Evolutionary conservation across 1,284 basidiomycete species (phyloP).

Genomic region (Peniophora sp.): DNA sequence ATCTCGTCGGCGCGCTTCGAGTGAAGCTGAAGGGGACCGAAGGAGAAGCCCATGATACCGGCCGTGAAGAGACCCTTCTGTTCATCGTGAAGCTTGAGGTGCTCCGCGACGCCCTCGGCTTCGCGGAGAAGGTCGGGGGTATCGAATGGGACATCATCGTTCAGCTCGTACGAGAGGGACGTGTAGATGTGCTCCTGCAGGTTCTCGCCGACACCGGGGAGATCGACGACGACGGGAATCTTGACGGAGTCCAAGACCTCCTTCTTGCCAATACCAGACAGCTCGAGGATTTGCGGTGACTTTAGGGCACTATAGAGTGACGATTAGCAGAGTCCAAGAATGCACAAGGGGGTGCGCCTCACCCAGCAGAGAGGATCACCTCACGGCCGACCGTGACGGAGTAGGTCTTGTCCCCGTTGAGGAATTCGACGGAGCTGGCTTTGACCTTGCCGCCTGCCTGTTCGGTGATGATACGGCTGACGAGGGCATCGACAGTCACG

Average conservation of each 20-base stretch:
- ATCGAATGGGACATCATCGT: conserved; percentile 8
- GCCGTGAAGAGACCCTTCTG: conserved; percentile 10
- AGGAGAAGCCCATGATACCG: background rate
- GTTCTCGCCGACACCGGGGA: conserved; percentile 34
- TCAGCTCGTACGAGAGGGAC: conserved; percentile 11
- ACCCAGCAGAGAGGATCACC: conserved; percentile 35
- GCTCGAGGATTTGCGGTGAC: conserved; percentile 27
- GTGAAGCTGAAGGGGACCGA: background rate
- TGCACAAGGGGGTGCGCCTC: background rate
- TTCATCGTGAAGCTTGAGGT: conserved; percentile 6
- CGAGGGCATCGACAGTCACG: conserved; percentile 14
- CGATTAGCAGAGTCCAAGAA: background rate
- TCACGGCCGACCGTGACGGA: conserved; percentile 21
- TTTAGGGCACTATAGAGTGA: conserved; percentile 6
- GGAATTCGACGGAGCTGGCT: conserved; percentile 21
- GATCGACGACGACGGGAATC: conserved; percentile 22
- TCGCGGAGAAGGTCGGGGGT: conserved; percentile 9
- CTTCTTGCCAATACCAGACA: conserved; percentile 30
- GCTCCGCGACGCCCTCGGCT: conserved; percentile 7
- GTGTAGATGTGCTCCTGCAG: conserved; percentile 28
- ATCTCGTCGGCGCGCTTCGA: conserved; percentile 3
- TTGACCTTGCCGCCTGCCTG: conserved; percentile 2
- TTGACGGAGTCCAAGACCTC: conserved; percentile 24
- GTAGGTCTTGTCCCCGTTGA: conserved; percentile 14
- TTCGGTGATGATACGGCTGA: conserved; percentile 10